Base-by-base conservation (phyloP, 352 stramenopile genomes). In the Phytopythium cucurbitacearum region DNA sequence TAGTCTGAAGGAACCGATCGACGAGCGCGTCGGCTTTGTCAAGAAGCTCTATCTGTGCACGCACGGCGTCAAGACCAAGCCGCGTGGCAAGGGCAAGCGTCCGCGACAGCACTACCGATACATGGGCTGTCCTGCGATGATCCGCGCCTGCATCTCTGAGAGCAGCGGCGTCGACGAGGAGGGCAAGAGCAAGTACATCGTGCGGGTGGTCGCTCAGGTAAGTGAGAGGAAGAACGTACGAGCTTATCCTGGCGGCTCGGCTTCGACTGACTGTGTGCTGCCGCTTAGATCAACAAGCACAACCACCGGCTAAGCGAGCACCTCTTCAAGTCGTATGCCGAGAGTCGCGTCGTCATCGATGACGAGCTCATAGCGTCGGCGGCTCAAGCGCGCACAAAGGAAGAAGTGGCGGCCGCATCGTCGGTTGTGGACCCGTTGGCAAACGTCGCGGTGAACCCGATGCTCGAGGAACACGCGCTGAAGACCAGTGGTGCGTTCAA, bases 21-120 rank as follows among this genome's bases (percentile, higher is more conserved):
- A 92, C 53, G 82, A 92, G 56, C 89, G 75, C 51, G 69, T 92
- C 16, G 82, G 82, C 7, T 92, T 92, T 46, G 82, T 92, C 15
- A 92, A 92, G 64, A 92, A 92, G 44, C 67, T 92, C 3, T 92
- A 92, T 39, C 62, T 90, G 51, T 92, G 82, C 62, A 92, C 82
- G 35, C 82, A 92, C 36, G 82, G 82, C 40, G 82, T 92, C 28
- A 92, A 92, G 61, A 87, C 82, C 33, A 92, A 92, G 64, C 82
- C 82, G 15, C 69, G 82, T 35, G 82, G 82, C 42, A 92, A 92
- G 54, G 82, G 82, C 21, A 92, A 92, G 51, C 63, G 82, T 5
- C 82, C 82, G 33, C 67, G 82, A 45, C 82, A 92, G 57, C 82
- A 90, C 57, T 92, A 92, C 45, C 75, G 82, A 4, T 92, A 92